Base-by-base conservation (phyloP, 257 asterid species). In the Eustoma russellianum region DNA sequence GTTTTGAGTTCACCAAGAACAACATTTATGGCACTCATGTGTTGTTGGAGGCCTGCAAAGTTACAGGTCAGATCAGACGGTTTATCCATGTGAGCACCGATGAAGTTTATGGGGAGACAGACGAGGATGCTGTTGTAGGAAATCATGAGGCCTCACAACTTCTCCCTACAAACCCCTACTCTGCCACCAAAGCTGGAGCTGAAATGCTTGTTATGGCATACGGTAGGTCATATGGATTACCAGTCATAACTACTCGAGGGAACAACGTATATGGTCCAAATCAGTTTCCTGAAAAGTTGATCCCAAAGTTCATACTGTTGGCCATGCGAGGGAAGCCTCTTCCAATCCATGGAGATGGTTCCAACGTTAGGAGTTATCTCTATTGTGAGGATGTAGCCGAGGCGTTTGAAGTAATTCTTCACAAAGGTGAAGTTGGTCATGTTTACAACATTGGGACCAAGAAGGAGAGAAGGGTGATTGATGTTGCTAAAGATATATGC, bases 181-280 rank as follows among this genome's bases (percentile, higher is more conserved):
- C 98, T 16, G 96, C 98, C 46, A 90, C 98, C 2, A 90, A 90
- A 69, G 98, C 98, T 19, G 98, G 98, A 34, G 98, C 98, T 1
- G 98, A 90, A 67, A 90, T 90, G 98, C 95, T 90, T 66, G 96
- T 86, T 41, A 90, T 90, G 98, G 98, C 98, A 24, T 90, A 90
- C 61, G 98, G 94, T 30, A 77, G 98, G 64, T 90, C 98, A 14
- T 90, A 90, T 55, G 98, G 96, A 17, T 62, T 86, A 60, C 95
- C 95, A 24, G 94, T 89, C 34, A 86, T 89, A 55, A 91, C 95
- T 43, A 86, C 96, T 14, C 69, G 95, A 53, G 98, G 98, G 50
- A 86, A 86, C 75, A 86, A 86, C 17, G 98, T 91, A 46, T 91
- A 86, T 48, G 98, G 95, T 52, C 96, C 98, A 17, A 90, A 83